A percentile compares a stretch with the other conserved stretches of the same genome.
phyloP scores from a whole-genome alignment of 2,329 filamentous ascomycete genomes.

The Knufia petricola region DNA sequence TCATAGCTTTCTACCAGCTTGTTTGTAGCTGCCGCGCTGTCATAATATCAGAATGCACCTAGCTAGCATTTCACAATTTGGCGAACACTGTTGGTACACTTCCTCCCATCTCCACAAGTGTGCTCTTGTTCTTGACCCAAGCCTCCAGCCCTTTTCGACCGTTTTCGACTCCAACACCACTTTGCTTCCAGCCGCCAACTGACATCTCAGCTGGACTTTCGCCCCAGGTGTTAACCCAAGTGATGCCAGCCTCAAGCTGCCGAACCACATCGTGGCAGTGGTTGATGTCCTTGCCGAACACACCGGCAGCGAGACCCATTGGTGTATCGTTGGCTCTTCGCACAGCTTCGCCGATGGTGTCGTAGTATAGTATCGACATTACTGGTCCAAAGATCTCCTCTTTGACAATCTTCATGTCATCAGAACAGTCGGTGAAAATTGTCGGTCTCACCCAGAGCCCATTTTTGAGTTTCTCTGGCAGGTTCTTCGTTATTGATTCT shows the following conservation, averaged over 20 bases:
- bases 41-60: not conserved
- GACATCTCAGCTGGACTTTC: slow-evolving; percentile 86
- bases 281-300: slow-evolving; percentile 69
- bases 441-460: slow-evolving; percentile 84
- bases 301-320: slow-evolving; percentile 71
- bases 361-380: slow-evolving; percentile 69
- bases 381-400: slow-evolving; percentile 90
- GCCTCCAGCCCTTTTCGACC: slow-evolving; percentile 67
- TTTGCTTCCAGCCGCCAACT: slow-evolving; percentile 86
- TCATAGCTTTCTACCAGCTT: not conserved
- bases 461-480: slow-evolving; percentile 42
- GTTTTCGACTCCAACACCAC: slow-evolving; percentile 80
- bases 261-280: slow-evolving; percentile 62
- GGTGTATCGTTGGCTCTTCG: slow-evolving; percentile 64
- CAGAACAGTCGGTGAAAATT: slow-evolving; percentile 76
- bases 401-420: slow-evolving; percentile 66
- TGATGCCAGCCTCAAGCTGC: slow-evolving; percentile 71
- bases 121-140: slow-evolving; percentile 82
- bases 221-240: slow-evolving; percentile 92
- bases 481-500: slow-evolving; percentile 22
- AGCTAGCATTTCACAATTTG: slow-evolving; percentile 43
- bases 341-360: slow-evolving; percentile 59
- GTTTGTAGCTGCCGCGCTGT: not conserved
- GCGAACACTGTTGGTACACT: slow-evolving; percentile 62
- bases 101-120: slow-evolving; percentile 70